Percentiles rank a stretch among this genome's conserved stretches.
Conservation (phyloP, 2,329 filamentous ascomycete genomes). For the Beauveria rudraprayagi region DNA sequence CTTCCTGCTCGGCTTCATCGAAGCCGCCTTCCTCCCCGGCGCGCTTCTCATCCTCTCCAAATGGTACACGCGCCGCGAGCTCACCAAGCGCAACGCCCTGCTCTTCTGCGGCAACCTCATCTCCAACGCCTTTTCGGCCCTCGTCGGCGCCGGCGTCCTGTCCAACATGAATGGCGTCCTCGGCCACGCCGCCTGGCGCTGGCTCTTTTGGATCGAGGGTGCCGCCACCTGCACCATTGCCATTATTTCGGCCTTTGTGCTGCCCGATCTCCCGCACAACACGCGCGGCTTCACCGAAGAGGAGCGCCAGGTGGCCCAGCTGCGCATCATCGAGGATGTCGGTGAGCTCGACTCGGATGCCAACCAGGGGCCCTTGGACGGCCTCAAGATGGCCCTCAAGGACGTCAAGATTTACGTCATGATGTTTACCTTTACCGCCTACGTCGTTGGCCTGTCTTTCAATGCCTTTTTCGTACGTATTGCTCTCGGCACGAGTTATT, state of each 20-base stretch:
- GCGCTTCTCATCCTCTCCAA: conserved; percentile 55
- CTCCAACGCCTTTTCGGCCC: conserved; percentile 51
- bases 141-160: conserved; percentile 51
- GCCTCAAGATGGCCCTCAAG: conserved; percentile 50
- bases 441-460: conserved; percentile 50
- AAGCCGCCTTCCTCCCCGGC: conserved; percentile 58
- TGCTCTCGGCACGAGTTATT: not conserved
- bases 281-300: conserved; percentile 50
- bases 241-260: conserved; percentile 37
- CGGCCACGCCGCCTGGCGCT: conserved; percentile 50
- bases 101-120: conserved; percentile 53
- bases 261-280: conserved; percentile 49
- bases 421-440: conserved; percentile 54
- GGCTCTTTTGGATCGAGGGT: conserved; percentile 55
- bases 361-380: conserved; percentile 42
- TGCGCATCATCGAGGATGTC: conserved; percentile 49
- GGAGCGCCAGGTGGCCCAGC: conserved; percentile 46
- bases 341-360: conserved; percentile 47
- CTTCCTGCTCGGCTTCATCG: conserved; percentile 54
- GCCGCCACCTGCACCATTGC: conserved; percentile 42
- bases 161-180: conserved; percentile 48
- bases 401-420: conserved; percentile 56
- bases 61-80: conserved; percentile 57
- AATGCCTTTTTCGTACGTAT: conserved; percentile 47
- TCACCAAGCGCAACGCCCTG: conserved; percentile 46